phyloP scores from a whole-genome alignment of 371 early-diverging fungal species.

The Mortierella polycephala region DNA sequence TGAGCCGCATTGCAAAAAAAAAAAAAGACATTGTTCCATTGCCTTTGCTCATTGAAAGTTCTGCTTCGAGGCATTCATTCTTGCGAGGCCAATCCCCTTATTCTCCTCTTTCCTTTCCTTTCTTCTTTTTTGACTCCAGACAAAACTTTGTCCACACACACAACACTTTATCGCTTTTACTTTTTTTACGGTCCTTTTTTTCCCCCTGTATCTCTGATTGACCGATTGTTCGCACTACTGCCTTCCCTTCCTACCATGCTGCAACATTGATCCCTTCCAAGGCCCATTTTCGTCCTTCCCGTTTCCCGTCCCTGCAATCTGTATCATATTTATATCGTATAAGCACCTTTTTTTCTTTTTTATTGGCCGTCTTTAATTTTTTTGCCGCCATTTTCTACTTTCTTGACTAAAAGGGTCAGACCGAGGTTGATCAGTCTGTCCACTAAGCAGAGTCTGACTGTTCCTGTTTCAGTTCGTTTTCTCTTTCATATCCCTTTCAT shows the following conservation, averaged over 20 bases:
- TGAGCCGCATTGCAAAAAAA: too few species aligned
- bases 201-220: background rate
- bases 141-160: too few species aligned
- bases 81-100: background rate
- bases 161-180: too few species aligned
- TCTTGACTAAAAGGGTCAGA: slow-evolving; percentile 8
- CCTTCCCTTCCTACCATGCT: background rate
- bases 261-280: background rate
- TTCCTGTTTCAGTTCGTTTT: too few species aligned
- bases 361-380: background rate
- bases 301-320: background rate
- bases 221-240: background rate
- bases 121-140: too few species aligned
- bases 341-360: background rate
- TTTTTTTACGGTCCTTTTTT: background rate
- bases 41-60: too few species aligned
- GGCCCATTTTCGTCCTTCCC: background rate
- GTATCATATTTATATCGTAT: background rate
- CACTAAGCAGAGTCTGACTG: too few species aligned
- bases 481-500: slow-evolving; percentile 1
- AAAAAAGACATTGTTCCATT: too few species aligned
- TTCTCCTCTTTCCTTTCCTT: background rate
- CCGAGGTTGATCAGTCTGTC: too few species aligned
- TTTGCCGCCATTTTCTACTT: slow-evolving; percentile 39
- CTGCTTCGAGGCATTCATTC: too few species aligned